A percentile compares a stretch with the other conserved stretches of the same genome.
These are phyloP conservation scores for Coffea eugenioides DNA, from an alignment of 257 asterid species.

Conservation along the genomic window DNA sequence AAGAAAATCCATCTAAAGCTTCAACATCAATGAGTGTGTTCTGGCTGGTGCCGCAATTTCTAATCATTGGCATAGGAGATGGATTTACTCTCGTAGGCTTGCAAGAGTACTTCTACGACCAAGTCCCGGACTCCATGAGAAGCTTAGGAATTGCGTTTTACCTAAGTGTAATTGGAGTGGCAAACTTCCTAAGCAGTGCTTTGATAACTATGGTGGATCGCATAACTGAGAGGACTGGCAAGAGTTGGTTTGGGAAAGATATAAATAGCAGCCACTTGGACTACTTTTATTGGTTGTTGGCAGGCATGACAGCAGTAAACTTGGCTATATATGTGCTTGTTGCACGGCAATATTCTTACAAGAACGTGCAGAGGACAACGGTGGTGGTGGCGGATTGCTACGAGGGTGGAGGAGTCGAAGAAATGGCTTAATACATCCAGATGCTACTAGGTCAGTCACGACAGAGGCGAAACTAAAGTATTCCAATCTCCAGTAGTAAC, in stretches of 20 bases:
- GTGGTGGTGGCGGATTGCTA: slow-evolving; percentile 51
- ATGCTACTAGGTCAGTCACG: not conserved
- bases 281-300: slow-evolving; percentile 42
- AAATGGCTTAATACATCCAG: slow-evolving; percentile 24
- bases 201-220: slow-evolving; percentile 66
- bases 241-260: slow-evolving; percentile 48
- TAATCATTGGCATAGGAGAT: slow-evolving; percentile 65
- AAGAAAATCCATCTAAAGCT: slow-evolving; percentile 23
- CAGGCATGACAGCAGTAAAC: slow-evolving; percentile 46
- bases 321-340: slow-evolving; percentile 43
- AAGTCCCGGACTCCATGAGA: slow-evolving; percentile 89
- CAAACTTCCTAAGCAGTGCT: slow-evolving; percentile 61
- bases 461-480: not conserved
- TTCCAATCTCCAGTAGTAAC: not conserved
- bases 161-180: slow-evolving; percentile 68
- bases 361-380: slow-evolving; percentile 51
- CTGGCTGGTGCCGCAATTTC: slow-evolving; percentile 87
- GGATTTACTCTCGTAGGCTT: slow-evolving; percentile 78
- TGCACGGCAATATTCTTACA: slow-evolving; percentile 60
- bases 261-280: slow-evolving; percentile 38
- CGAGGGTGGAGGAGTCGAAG: slow-evolving; percentile 24
- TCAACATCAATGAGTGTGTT: slow-evolving; percentile 76
- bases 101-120: slow-evolving; percentile 83
- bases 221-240: slow-evolving; percentile 43
- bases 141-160: slow-evolving; percentile 79